phyloP scores from a whole-genome alignment of 2,329 filamentous ascomycete species.

The Aureobasidium sp. region DNA sequence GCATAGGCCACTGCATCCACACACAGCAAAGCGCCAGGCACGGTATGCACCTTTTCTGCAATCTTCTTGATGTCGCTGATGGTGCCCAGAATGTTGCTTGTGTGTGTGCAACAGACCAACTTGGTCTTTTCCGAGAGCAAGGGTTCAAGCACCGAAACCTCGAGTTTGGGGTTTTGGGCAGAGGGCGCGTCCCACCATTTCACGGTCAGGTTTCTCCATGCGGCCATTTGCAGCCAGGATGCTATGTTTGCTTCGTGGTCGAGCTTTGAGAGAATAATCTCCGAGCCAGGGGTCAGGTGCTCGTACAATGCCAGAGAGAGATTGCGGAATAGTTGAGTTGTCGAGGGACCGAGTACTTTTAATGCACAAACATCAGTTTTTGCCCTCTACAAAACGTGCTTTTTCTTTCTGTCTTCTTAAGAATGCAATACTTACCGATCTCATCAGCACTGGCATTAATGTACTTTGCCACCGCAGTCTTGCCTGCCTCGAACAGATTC shows the following conservation, averaged over 20 bases:
- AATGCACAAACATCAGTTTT: background rate
- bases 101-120: constrained; percentile 65
- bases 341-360: constrained; percentile 60
- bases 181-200: constrained; percentile 55
- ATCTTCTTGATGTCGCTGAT: constrained; percentile 56
- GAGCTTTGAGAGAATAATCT: constrained; percentile 58
- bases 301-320: constrained; percentile 49
- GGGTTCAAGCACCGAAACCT: constrained; percentile 45
- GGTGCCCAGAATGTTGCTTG: constrained; percentile 63
- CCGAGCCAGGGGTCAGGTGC: constrained; percentile 45
- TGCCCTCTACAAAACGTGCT: too few relatives aligned
- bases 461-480: constrained; percentile 57
- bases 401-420: too few relatives aligned
- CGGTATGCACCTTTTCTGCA: constrained; percentile 42
- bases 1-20: constrained; percentile 72
- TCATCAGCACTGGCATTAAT: constrained; percentile 60
- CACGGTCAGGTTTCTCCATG: constrained; percentile 49
- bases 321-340: constrained; percentile 69
- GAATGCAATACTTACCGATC: constrained; percentile 40
- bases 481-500: constrained; percentile 49
- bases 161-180: constrained; percentile 49
- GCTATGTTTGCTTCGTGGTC: constrained; percentile 74
- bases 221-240: constrained; percentile 61
- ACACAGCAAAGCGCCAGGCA: constrained; percentile 52
- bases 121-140: constrained; percentile 57